Base-by-base conservation (phyloP, 768 basidiomycete species). In the Leccinum uliginosum region DNA sequence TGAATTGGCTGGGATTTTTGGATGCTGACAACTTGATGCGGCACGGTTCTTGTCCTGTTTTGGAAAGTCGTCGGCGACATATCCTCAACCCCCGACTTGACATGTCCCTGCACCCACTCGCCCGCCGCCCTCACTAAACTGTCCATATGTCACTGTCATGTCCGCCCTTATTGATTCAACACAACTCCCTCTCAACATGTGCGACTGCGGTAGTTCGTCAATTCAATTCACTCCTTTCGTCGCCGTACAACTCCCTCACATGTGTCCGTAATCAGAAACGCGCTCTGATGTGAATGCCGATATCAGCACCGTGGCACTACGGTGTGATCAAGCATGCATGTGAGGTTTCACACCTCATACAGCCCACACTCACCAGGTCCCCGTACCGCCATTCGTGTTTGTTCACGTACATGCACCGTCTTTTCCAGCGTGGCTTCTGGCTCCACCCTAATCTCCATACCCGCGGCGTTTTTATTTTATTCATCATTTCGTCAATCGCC, bases 271-370 rank as follows among this genome's bases (percentile, higher is more conserved):
- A 71, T 70, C 51, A 68, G 63, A 57, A 71, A 73, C 58, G 56
- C 61, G 26, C 62, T 59, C 71, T 50, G 50, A 68, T 73, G 70
- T 72, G 68, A 67, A 73, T 66, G 70, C 69, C 69, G 71, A 61
- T 51, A 60, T 64, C 62, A 57, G 53, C 64, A 62, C 58, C 62
- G 56, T 63, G 55, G 61, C 57, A 51, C 60, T 53, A 65, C 60
- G 59, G 62, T 65, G 69, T 69, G 65, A 72, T 62, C 57, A 58
- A 59, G 55, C 55, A 63, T 35, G 54, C 68, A 71, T 71, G 65
- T 68, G 63, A 68, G 61, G 48, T 68, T 71, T 69, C 68, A 66
- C 64, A 71, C 63, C 71, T 71, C 69, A 70, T 68, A 67, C 60
- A 44, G 59, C 53, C 60, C 65, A 57, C 65, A 59, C 65, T 54